phyloP scores from a whole-genome alignment of 2,329 filamentous ascomycete species.

The Pyricularia grisea region DNA sequence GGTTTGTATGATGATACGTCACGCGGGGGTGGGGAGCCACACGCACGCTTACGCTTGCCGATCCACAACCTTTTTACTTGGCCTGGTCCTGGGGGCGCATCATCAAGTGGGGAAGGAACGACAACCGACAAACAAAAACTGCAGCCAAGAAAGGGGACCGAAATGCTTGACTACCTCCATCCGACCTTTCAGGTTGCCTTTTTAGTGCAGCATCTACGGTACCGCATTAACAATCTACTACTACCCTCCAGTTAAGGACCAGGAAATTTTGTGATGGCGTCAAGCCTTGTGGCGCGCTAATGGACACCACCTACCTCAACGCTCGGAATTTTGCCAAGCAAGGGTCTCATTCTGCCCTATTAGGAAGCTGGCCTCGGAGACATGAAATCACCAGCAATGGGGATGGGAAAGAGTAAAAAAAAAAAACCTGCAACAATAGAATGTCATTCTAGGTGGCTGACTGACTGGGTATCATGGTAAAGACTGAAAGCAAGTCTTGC shows the following conservation, averaged over 20 bases:
- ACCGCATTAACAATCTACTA: too few relatives aligned
- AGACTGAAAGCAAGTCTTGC: not conserved
- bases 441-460: not conserved
- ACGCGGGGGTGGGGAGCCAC: not conserved
- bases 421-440: not conserved
- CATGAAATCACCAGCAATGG: not conserved
- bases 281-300: not conserved
- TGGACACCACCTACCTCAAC: not conserved
- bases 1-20: not conserved
- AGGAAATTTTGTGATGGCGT: not conserved
- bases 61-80: not conserved
- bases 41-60: not conserved
- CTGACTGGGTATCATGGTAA: not conserved
- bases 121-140: not conserved
- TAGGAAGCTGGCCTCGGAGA: not conserved
- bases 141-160: not conserved
- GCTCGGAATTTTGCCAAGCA: not conserved
- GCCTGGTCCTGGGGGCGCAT: not conserved
- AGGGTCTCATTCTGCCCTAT: too few relatives aligned
- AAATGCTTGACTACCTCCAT: not conserved
- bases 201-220: not conserved
- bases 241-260: not conserved
- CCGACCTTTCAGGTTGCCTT: not conserved
- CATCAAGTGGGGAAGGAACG: not conserved
- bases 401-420: not conserved